Percentiles rank a stretch among this genome's conserved stretches.
Evolutionary conservation across 2,329 filamentous ascomycete species (phyloP).

Genomic region (Exophiala xenobiotica): DNA sequence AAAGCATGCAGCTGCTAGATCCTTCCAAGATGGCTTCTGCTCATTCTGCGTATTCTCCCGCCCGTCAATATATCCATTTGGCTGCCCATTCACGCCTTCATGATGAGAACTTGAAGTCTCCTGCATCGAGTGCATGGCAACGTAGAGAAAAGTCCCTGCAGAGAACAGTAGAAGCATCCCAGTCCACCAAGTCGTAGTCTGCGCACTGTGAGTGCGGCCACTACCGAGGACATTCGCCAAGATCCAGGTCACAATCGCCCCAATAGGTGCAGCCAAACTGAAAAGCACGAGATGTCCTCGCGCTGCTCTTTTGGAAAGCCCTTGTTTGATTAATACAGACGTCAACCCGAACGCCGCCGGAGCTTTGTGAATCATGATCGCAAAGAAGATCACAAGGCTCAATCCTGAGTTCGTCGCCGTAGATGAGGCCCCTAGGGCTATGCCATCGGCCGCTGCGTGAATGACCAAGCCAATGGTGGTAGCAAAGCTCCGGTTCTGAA

Average conservation of each 20-base stretch:
- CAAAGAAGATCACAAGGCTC: slow-evolving; percentile 88
- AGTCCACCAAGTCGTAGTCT: slow-evolving; percentile 77
- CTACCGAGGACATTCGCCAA: slow-evolving; percentile 69
- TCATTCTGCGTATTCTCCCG: slow-evolving; percentile 34
- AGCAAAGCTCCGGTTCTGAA: slow-evolving; percentile 61
- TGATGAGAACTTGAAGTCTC: slow-evolving; percentile 48
- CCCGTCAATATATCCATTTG: slow-evolving; percentile 45
- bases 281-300: slow-evolving; percentile 86
- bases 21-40: slow-evolving; percentile 44
- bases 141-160: slow-evolving; percentile 94
- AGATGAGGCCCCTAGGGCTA: slow-evolving; percentile 89
- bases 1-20: slow-evolving; percentile 47
- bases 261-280: slow-evolving; percentile 83
- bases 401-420: slow-evolving; percentile 71
- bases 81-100: slow-evolving; percentile 44
- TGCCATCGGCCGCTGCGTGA: slow-evolving; percentile 90
- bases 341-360: slow-evolving; percentile 94
- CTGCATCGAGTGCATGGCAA: slow-evolving; percentile 98
- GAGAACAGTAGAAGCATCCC: slow-evolving; percentile 93
- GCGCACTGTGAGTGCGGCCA: slow-evolving; percentile 53
- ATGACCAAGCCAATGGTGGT: slow-evolving; percentile 94
- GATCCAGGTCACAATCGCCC: slow-evolving; percentile 79
- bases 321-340: slow-evolving; percentile 84
- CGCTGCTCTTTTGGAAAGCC: slow-evolving; percentile 80
- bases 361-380: slow-evolving; percentile 97